These are phyloP conservation scores for Prunus yedoensis DNA, from an alignment of 331 rosid species.

Conservation along the genomic window DNA sequence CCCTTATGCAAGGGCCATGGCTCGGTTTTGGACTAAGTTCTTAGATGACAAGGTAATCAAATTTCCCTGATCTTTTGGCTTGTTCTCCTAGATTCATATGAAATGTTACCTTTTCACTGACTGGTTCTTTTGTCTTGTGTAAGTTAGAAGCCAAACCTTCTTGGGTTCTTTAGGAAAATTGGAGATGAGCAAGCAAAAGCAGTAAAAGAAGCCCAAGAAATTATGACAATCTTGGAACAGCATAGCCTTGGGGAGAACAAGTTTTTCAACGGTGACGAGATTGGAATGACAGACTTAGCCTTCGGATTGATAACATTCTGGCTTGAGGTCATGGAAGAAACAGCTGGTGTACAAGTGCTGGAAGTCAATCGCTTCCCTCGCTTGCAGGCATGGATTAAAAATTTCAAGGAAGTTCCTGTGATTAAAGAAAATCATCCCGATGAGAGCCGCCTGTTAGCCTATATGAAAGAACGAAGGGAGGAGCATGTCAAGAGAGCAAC, in stretches of 20 bases:
- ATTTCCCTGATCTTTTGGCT: neutral
- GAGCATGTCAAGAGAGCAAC: neutral
- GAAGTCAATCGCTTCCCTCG: conserved; percentile 17
- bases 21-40: conserved; percentile 31
- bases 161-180: neutral
- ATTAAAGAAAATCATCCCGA: conserved; percentile 26
- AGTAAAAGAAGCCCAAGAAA: conserved; percentile 17
- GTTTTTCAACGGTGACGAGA: conserved; percentile 19
- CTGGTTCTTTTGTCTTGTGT: neutral
- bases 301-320: conserved; percentile 29
- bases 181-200: conserved; percentile 32
- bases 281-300: conserved; percentile 27
- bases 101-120: neutral
- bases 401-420: conserved; percentile 21
- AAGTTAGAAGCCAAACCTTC: neutral
- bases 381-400: conserved; percentile 20
- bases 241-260: conserved; percentile 15
- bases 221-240: conserved; percentile 23
- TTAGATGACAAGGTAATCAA: conserved; percentile 27
- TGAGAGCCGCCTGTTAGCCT: neutral
- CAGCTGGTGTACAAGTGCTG: conserved; percentile 30
- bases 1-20: conserved; percentile 27
- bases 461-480: conserved; percentile 23
- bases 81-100: too few relatives aligned
- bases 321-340: conserved; percentile 18